Percentiles rank a stretch among this genome's conserved stretches.
Evolutionary conservation across 805 yeast genomes (phyloP).

Genomic region (Cyberlindnera galapagoensis): DNA sequence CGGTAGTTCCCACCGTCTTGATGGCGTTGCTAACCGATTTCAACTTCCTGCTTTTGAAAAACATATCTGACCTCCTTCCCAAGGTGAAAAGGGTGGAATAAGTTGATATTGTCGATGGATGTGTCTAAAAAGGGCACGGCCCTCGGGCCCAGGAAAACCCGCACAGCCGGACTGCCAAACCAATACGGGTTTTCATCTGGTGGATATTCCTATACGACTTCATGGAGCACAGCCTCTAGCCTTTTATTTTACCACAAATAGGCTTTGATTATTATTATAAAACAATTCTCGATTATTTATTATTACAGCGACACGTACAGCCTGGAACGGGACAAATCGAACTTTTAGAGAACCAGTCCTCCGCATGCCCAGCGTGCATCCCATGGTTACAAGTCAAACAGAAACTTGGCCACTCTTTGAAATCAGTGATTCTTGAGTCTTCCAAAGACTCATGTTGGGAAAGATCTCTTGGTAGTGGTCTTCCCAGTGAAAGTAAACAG

Average conservation of each 20-base stretch:
- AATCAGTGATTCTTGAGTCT: slow-evolving; percentile 24
- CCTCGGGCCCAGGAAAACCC: too few relatives aligned
- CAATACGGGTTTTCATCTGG: too few relatives aligned
- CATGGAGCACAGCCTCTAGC: too few relatives aligned
- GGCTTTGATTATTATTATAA: not conserved
- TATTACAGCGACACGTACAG: slow-evolving; percentile 78
- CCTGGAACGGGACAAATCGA: slow-evolving; percentile 92
- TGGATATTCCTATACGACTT: too few relatives aligned
- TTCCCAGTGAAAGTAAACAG: slow-evolving; percentile 75
- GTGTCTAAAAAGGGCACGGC: too few relatives aligned
- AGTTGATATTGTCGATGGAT: too few relatives aligned
- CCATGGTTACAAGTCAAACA: slow-evolving; percentile 91
- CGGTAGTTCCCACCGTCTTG: slow-evolving; percentile 25
- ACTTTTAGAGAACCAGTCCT: slow-evolving; percentile 90
- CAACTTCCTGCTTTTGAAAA: slow-evolving; percentile 28
- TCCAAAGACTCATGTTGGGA: slow-evolving; percentile 8
- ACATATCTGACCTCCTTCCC: slow-evolving; percentile 6
- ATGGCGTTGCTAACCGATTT: slow-evolving; percentile 28
- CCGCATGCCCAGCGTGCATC: slow-evolving; percentile 92
- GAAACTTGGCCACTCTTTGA: slow-evolving; percentile 85
- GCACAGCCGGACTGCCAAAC: too few relatives aligned
- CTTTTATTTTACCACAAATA: too few relatives aligned
- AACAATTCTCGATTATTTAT: slow-evolving; percentile 25
- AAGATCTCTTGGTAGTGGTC: slow-evolving; percentile 38
- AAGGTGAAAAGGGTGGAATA: too few relatives aligned